Base-by-base conservation (phyloP, 2,329 filamentous ascomycete genomes). In the Cladosporium sp. region DNA sequence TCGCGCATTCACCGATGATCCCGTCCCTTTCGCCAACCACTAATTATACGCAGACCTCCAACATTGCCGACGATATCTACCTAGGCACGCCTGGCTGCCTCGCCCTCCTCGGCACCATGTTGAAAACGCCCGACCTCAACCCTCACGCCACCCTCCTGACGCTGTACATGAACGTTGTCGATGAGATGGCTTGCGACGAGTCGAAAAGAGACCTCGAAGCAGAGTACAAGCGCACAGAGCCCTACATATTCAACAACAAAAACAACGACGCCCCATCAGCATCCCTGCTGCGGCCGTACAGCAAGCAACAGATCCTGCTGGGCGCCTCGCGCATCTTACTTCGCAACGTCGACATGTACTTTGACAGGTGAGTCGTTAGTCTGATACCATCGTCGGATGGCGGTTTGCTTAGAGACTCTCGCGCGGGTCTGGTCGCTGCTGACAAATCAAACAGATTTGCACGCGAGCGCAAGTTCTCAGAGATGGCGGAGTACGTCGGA, bases 71-170 rank as follows among this genome's bases (percentile, higher is more conserved):
- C 6, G 1, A 4, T n/a, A 4, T 9, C 15, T 28, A 15, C 3
- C 10, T 25, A 2, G 22, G 22, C 17, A 6, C 22, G 17, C 13
- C 19, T 2, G 4, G 5, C 6, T n/a, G 22, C 6, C 10, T 45
- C 12, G 2, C 0, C 0, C 24, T 9, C 3, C 69, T 78, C 36
- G 64, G 59, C 3, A 69, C 67, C 0, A 56, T 77, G 1, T 71
- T 79, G 0, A 68, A 75, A 50, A 17, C 58, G 0, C 66, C 58
- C 5, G 1, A 3, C 0, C 37, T 68, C 4, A 78, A 77, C 56
- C 68, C 71, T 0, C 66, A 75, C 22, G 76, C 76, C 1, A 75
- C 74, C 0, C 64, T 78, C 0, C 57, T 79, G n/a, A 70, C 71
- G 9, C 67, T 77, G 0, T 78, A 76, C 66, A 61, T 75, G 49